Base-by-base conservation (phyloP, 2,329 filamentous ascomycete species). In the Tolypocladium nubicola region DNA sequence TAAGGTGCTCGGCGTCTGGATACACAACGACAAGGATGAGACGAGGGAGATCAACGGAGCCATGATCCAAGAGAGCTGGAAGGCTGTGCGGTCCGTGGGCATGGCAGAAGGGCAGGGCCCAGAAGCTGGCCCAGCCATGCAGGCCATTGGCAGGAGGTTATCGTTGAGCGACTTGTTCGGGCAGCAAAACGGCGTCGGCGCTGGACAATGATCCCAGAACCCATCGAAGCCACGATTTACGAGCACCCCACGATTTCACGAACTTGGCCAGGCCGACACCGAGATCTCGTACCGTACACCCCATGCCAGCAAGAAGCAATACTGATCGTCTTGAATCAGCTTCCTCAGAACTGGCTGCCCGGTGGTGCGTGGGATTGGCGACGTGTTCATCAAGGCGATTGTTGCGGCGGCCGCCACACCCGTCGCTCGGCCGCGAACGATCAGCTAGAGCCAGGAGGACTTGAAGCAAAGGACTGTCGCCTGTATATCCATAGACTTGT, bases 1-100 rank as follows among this genome's bases (percentile, higher is more conserved):
- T 55, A 74, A 75, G 59, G 75, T 80, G 3, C 64, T 83, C 53
- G 81, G 80, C 2, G 65, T 84, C 7, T 83, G 77, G 76, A 79
- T 84, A 58, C 79, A 83, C 66, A 76, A 77, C 55, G 76, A 78
- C 62, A 68, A 71, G 60, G 73, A 73, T 52, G 72, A 74, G 60
- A 79, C 76, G 37, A 68, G 77, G 53, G 66, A 72, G 55, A 63
- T 69, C 54, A 76, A 75, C 56, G 71, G 68, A 14, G 69, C 70
- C 37, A 70, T 71, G 57, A 77, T 81, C 9, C 66, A 73, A 47
- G 71, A 74, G 56, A 71, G 72, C 38, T 79, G 78, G 74, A 71
- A 70, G 56, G 64, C 70, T 56, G 71, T 69, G 2, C 66, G 70
- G 26, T 62, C 68, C 33, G 66, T 65, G 11, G 67, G 67, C 1